These are phyloP conservation scores for Russula compacta DNA, from an alignment of 768 basidiomycete species.

Conservation along the genomic window DNA sequence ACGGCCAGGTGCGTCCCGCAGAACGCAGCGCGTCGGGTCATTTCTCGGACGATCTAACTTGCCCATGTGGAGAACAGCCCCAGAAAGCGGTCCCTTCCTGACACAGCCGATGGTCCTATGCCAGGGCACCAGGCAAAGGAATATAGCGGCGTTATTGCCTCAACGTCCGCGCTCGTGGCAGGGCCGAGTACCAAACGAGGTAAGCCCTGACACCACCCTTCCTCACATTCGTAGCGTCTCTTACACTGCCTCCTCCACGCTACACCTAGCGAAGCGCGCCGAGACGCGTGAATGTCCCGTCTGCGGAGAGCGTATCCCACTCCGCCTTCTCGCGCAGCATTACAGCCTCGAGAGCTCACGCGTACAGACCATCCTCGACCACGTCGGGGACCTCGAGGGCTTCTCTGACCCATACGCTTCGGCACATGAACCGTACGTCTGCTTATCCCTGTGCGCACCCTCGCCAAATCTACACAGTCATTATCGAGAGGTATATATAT, in stretches of 20 bases:
- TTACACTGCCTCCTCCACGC: no score
- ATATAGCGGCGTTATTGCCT: background rate
- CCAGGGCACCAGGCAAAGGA: background rate
- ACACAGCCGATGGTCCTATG: background rate
- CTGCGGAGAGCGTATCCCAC: conserved; percentile 62
- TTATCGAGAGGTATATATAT: background rate
- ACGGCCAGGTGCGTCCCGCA: background rate
- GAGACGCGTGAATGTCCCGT: conserved; percentile 71
- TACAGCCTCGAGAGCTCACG: conserved; percentile 58
- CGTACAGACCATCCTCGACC: conserved; percentile 55
- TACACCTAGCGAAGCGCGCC: conserved; percentile 49
- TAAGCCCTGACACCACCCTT: background rate
- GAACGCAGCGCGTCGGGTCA: background rate
- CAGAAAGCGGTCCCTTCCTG: background rate
- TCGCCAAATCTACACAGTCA: background rate
- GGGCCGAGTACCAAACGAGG: conserved; percentile 4
- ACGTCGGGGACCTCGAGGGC: conserved; percentile 53
- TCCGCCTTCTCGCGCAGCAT: conserved; percentile 61
- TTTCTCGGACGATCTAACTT: background rate
- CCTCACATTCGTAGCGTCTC: background rate
- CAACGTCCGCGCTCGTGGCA: background rate
- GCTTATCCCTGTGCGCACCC: background rate
- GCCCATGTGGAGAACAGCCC: conserved; percentile 1
- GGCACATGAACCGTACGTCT: conserved; percentile 45
- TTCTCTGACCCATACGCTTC: conserved; percentile 34